Percentiles rank a stretch among this genome's conserved stretches.
Evolutionary conservation across 305 asterid genomes (phyloP).

Genomic region (Lippia alba): DNA sequence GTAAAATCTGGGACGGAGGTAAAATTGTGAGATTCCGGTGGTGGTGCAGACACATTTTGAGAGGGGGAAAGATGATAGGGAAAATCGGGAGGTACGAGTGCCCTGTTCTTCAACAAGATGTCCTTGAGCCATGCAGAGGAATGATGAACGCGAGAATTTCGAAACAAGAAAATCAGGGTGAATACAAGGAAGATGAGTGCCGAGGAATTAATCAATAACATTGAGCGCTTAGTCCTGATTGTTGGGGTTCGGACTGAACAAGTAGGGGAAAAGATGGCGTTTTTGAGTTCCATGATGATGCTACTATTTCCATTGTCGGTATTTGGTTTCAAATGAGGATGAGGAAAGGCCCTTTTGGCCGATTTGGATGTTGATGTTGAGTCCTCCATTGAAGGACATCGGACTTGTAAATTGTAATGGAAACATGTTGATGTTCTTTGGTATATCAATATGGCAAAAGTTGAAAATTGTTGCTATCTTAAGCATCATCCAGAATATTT

Average conservation of each 20-base stretch:
- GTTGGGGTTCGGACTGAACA: conserved; percentile 32
- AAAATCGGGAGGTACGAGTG: conserved; percentile 30
- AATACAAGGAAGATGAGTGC: conserved; percentile 38
- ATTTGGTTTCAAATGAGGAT: conserved; percentile 11
- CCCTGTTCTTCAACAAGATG: conserved; percentile 38
- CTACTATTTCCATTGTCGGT: conserved; percentile 15
- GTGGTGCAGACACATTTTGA: background rate
- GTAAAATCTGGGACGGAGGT: background rate
- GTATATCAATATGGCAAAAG: too few species aligned
- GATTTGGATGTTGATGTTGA: conserved; percentile 26
- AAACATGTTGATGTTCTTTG: background rate
- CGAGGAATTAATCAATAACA: conserved; percentile 34
- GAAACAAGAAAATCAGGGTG: conserved; percentile 36
- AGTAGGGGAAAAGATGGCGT: conserved; percentile 39
- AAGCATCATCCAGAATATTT: too few species aligned
- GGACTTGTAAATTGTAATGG: background rate
- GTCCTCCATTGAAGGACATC: conserved; percentile 27
- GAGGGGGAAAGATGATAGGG: background rate
- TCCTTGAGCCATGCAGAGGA: conserved; percentile 42
- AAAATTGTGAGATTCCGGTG: too few species aligned
- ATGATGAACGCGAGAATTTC: conserved; percentile 35
- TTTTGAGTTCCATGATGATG: conserved; percentile 37
- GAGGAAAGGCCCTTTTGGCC: conserved; percentile 28
- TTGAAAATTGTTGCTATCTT: too few species aligned
- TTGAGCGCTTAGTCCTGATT: conserved; percentile 35